Base-by-base conservation (phyloP, 73 alveolate species). In the Paramecium sexaurelia region DNA sequence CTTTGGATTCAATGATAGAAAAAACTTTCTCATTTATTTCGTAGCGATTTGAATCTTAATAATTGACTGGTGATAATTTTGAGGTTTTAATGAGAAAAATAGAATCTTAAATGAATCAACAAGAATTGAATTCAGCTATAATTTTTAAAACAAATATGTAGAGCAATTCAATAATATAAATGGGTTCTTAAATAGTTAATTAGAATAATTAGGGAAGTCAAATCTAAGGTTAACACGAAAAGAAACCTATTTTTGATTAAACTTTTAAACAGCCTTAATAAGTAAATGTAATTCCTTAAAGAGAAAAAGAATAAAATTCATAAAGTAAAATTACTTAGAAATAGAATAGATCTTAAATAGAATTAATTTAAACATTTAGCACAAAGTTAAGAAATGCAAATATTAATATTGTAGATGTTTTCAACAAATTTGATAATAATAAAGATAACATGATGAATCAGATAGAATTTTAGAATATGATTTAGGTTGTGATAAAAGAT, bases 401-500 rank as follows among this genome's bases (percentile, higher is more conserved):
- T 51, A 51, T 51, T 2, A 17, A 8, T 7, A 17, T 51, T 17
- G 17, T 51, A 6, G 90, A 78, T 39, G 45, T 78, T 0, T 78
- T 78, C 27, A 33, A 8, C 10, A 78, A 78, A 43, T 78, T 2
- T 78, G 90, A 78, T 26, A 19, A 1, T 15, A 40, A 78, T 78
- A 40, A 78, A 33, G 90, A 78, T 43, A 11, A 78, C 19, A 40
- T 11, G 71, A 40, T 41, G 73, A 29, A 56, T 45, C 24, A 40
- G 8, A 9, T 41, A 40, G 90, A 78, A 33, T 78, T 78, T 43
- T 19, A 78, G 27, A 61, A 78, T 11, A 78, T 78, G 90, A 17
- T 78, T 33, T 7, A 37, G n/a, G 41, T 41, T 15, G 73, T 78
- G 13, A 33, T 78, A 4, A 78, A 78, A 6, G 73, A 78, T 39